Conservation (phyloP, 768 basidiomycete species). For the Leccinum longicurvipes region DNA sequence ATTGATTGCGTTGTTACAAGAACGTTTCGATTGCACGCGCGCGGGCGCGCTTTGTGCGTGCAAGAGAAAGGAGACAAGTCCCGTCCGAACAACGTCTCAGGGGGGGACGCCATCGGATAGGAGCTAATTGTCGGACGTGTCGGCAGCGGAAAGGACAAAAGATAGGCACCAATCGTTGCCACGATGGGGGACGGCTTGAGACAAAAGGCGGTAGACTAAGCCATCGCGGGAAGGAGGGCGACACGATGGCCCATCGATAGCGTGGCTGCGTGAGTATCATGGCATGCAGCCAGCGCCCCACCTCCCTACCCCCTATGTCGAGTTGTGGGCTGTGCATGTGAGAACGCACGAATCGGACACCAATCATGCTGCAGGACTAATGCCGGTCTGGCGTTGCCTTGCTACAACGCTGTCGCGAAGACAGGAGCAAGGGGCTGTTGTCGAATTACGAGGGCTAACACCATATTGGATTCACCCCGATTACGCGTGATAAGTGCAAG, state of each 20-base stretch:
- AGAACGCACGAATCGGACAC: constrained; percentile 2
- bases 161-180: constrained; percentile 22
- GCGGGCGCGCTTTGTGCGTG: background rate
- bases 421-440: constrained; percentile 2
- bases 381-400: constrained; percentile 3
- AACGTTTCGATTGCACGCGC: constrained; percentile 19
- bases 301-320: background rate
- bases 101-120: no score
- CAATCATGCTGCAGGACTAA: background rate
- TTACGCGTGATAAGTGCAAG: constrained; percentile 20
- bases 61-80: background rate
- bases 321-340: constrained; percentile 15
- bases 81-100: no score
- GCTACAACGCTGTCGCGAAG: constrained; percentile 3
- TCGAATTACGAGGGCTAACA: constrained; percentile 14
- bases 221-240: constrained; percentile 17
- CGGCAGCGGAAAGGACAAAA: constrained; percentile 7
- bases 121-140: constrained; percentile 18
- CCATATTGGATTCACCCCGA: constrained; percentile 12
- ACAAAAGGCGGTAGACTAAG: constrained; percentile 14
- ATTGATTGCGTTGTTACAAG: constrained; percentile 13
- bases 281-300: background rate
- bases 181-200: constrained; percentile 1
- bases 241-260: constrained; percentile 9
- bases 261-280: constrained; percentile 9